These are phyloP conservation scores for Amaranthus cruentus DNA, from an alignment of 148 eudicot genomes.

Conservation along the genomic window DNA sequence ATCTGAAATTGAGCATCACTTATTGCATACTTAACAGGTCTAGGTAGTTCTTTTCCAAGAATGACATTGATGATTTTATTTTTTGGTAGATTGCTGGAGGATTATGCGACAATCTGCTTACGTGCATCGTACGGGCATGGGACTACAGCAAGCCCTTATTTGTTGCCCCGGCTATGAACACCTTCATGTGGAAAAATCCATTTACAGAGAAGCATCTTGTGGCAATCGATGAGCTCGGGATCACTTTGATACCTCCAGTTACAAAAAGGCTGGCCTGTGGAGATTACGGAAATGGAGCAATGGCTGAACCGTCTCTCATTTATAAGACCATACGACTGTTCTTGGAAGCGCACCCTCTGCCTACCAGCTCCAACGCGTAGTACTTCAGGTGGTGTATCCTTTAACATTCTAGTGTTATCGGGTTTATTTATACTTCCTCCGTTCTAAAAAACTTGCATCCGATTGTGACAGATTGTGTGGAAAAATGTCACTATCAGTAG, in stretches of 20 bases:
- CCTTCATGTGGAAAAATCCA: conserved; percentile 92
- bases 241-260: conserved; percentile 77
- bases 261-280: conserved; percentile 89
- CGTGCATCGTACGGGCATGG: conserved; percentile 90
- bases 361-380: conserved; percentile 14
- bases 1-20: background rate
- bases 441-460: no score
- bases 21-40: background rate
- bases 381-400: background rate
- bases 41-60: background rate
- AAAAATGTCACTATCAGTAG: no score
- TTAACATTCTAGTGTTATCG: background rate
- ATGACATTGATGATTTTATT: background rate
- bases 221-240: conserved; percentile 73
- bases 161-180: conserved; percentile 95
- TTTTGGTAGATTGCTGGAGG: conserved; percentile 81
- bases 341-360: conserved; percentile 43
- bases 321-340: conserved; percentile 73
- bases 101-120: conserved; percentile 85
- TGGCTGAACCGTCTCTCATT: conserved; percentile 93
- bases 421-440: no score
- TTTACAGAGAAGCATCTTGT: conserved; percentile 87
- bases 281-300: conserved; percentile 91
- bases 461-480: no score
- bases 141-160: conserved; percentile 85